Conservation (phyloP, 2,329 filamentous ascomycete genomes). For the Laburnicola sp. region DNA sequence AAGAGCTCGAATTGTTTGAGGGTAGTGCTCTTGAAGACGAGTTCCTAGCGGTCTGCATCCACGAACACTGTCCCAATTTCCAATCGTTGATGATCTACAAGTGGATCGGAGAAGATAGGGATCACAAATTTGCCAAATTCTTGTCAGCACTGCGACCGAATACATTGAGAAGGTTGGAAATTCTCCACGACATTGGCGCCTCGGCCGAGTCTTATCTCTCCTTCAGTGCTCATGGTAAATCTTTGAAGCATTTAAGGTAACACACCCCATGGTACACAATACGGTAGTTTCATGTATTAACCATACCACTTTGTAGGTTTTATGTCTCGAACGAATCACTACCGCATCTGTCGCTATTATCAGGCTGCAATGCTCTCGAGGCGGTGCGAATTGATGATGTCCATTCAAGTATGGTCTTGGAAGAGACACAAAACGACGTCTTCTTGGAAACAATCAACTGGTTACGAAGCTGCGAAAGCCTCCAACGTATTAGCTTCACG, state of each 20-base stretch:
- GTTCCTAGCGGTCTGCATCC: conserved; percentile 57
- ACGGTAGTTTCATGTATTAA: neutral
- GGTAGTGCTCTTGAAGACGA: conserved; percentile 62
- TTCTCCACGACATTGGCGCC: conserved; percentile 60
- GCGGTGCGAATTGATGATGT: conserved; percentile 55
- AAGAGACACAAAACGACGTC: conserved; percentile 57
- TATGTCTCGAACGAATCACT: conserved; percentile 55
- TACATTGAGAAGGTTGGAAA: conserved; percentile 60
- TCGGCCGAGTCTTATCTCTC: conserved; percentile 59
- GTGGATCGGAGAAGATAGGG: conserved; percentile 52
- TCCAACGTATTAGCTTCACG: conserved; percentile 56
- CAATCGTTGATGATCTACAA: conserved; percentile 60
- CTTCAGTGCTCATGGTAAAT: conserved; percentile 56
- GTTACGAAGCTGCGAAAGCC: conserved; percentile 57
- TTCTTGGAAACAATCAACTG: conserved; percentile 58
- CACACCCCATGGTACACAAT: too few species aligned
- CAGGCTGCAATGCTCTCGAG: conserved; percentile 54
- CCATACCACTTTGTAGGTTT: conserved; percentile 40
- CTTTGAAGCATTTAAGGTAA: conserved; percentile 51
- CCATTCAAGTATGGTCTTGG: conserved; percentile 50
- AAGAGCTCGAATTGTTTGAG: conserved; percentile 62
- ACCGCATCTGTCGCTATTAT: conserved; percentile 54
- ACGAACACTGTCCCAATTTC: conserved; percentile 63
- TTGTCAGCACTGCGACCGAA: conserved; percentile 60
- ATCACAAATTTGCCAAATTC: conserved; percentile 62